Base-by-base conservation (phyloP, 441 rosid genomes). In the Populus tomentosa region DNA sequence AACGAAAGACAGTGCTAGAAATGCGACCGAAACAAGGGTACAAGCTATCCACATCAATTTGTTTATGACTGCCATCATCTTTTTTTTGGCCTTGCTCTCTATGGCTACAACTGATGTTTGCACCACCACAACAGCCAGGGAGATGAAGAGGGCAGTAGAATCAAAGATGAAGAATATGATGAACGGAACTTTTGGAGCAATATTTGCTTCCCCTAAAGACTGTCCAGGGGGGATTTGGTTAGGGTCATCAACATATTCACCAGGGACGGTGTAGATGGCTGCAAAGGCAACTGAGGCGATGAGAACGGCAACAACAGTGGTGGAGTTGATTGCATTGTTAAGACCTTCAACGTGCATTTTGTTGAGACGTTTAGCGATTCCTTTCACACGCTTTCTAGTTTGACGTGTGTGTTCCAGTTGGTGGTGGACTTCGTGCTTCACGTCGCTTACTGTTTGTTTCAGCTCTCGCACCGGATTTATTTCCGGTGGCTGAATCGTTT, bases 41-140 rank as follows among this genome's bases (percentile, higher is more conserved):
- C 94, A 95, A 24, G 98, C 99, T 35, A 94, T 79, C 99, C 99
- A 95, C 98, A 95, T 93, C 78, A 95, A 63, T 86, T 95, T 88
- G 89, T 93, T 95, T 53, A 95, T 94, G 8, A 93, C 74, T 3
- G 94, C 94, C 98, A 95, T 89, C 97, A 95, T 84, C 75, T 89
- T 93, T 87, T 91, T n/a, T n/a, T n/a, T n/a, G n/a, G n/a, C n/a
- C n/a, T n/a, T n/a, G n/a, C n/a, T n/a, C n/a, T n/a, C n/a, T n/a
- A n/a, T n/a, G n/a, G n/a, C n/a, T n/a, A n/a, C n/a, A n/a, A n/a
- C n/a, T n/a, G n/a, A n/a, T n/a, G n/a, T n/a, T n/a, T n/a, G n/a
- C n/a, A n/a, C n/a, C n/a, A n/a, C n/a, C n/a, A n/a, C n/a, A n/a
- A n/a, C n/a, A n/a, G n/a, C n/a, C n/a, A n/a, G n/a, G n/a, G n/a